phyloP scores from a whole-genome alignment of 2,329 filamentous ascomycete genomes.

The Beauveria scarabaeidicola region DNA sequence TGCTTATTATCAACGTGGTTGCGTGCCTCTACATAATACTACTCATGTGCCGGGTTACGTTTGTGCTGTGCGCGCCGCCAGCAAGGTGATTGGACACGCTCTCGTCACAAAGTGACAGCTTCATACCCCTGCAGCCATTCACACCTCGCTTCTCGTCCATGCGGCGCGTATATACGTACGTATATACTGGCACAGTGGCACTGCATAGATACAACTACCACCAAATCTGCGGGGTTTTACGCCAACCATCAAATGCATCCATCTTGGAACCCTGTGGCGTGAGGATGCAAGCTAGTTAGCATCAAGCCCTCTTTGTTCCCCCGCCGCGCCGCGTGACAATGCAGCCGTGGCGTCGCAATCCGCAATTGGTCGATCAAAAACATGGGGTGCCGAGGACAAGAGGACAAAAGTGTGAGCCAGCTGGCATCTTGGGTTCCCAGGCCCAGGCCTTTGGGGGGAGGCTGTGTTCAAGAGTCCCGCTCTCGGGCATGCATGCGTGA shows the following conservation, averaged over 20 bases:
- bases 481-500: neutral
- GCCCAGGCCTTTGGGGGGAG: neutral
- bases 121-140: neutral
- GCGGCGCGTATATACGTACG: neutral
- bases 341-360: neutral
- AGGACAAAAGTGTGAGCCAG: neutral
- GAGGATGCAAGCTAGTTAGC: neutral
- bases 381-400: neutral
- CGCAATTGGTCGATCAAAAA: neutral
- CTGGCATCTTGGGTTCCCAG: neutral
- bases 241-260: neutral
- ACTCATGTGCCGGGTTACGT: no score
- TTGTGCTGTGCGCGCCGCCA: neutral
- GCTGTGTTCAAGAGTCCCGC: slow-evolving; percentile 1
- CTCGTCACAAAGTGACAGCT: neutral
- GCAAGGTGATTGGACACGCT: neutral
- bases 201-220: neutral
- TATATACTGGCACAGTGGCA: neutral
- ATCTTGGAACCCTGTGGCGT: neutral
- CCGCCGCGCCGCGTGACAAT: neutral
- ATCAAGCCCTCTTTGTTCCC: neutral
- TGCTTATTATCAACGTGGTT: no score
- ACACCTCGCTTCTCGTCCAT: neutral
- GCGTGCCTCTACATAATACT: no score
- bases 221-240: neutral